Base-by-base conservation (phyloP, 1,284 basidiomycete genomes). In the Marasmius oreades region DNA sequence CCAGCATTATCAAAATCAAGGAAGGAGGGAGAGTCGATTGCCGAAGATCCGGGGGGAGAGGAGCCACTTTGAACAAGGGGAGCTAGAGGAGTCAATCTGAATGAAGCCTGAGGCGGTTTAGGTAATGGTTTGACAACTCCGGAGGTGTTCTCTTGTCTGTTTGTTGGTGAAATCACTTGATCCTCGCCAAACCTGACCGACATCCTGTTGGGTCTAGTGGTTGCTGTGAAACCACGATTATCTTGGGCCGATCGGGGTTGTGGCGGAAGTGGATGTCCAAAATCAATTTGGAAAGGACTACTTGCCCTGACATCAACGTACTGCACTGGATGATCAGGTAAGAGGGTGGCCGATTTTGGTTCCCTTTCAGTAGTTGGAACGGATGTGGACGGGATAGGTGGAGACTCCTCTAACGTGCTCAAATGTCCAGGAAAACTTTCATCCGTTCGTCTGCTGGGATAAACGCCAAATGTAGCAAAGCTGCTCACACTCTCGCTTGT, bases 231-330 rank as follows among this genome's bases (percentile, higher is more conserved):
- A 45, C 47, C 28, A 4, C 37, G 6, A 16, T 42, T 26, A 33
- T 31, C n/a, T n/a, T 24, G 23, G 10, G 22, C 12, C 18, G 26
- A 44, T n/a, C 33, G 28, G 43, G 45, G 33, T 31, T 46, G 20
- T 5, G 22, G 22, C 3, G 22, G 16, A 36, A 22, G 33, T 12
- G 34, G 46, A n/a, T 52, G 34, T 45, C 69, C 65, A 53, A 81
- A 72, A 51, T 79, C 74, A 43, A 80, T 65, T 50, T 65, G 67
- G 61, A 81, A 81, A 8, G 80, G 76, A 63, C 77, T 80, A 20
- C 67, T 69, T 47, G 69, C 63, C 43, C 72, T 68, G 28, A 78
- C 66, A 48, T 67, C 64, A 48, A 77, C 66, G 45, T 70, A 66
- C 57, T 62, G 42, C 61, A 63, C 45, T 61, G 53, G 2, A 58